These are phyloP conservation scores for Yamadazyma nakazawae DNA, from an alignment of 805 yeast genomes.

Conservation along the genomic window DNA sequence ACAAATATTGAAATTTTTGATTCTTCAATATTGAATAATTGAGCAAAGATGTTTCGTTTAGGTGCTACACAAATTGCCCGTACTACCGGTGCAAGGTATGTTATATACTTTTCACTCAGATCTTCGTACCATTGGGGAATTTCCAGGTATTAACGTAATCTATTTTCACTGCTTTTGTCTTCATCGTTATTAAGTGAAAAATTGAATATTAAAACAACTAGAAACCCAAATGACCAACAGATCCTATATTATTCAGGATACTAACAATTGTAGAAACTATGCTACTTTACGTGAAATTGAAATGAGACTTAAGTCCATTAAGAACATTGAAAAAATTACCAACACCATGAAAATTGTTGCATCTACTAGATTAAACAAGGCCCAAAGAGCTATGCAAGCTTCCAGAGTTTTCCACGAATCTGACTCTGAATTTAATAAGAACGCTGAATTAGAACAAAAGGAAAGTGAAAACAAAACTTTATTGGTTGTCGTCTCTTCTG, in stretches of 20 bases:
- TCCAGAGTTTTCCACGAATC: slow-evolving; percentile 82
- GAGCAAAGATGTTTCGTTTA: slow-evolving; percentile 47
- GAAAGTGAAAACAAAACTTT: slow-evolving; percentile 67
- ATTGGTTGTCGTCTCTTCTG: slow-evolving; percentile 87
- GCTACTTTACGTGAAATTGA: slow-evolving; percentile 99
- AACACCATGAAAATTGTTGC: slow-evolving; percentile 99
- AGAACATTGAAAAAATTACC: slow-evolving; percentile 98
- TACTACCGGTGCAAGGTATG: slow-evolving; percentile 50
- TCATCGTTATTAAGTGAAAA: neutral
- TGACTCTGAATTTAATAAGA: slow-evolving; percentile 72
- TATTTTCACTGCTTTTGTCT: too few species aligned
- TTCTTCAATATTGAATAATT: slow-evolving; percentile 11
- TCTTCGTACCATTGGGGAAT: neutral
- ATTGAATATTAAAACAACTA: neutral
- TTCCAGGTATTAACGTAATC: neutral
- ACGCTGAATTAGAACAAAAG: slow-evolving; percentile 67
- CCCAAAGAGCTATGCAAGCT: slow-evolving; percentile 89
- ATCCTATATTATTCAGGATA: slow-evolving; percentile 6
- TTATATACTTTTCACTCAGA: slow-evolving; percentile 10
- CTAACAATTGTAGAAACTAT: slow-evolving; percentile 64
- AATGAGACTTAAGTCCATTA: slow-evolving; percentile 95
- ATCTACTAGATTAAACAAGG: slow-evolving; percentile 91
- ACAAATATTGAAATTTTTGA: slow-evolving; percentile 6
- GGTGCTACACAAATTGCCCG: slow-evolving; percentile 53
- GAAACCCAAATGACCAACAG: neutral